These are phyloP conservation scores for Cyclocybe cylindracea DNA, from an alignment of 768 basidiomycete species.

Conservation along the genomic window DNA sequence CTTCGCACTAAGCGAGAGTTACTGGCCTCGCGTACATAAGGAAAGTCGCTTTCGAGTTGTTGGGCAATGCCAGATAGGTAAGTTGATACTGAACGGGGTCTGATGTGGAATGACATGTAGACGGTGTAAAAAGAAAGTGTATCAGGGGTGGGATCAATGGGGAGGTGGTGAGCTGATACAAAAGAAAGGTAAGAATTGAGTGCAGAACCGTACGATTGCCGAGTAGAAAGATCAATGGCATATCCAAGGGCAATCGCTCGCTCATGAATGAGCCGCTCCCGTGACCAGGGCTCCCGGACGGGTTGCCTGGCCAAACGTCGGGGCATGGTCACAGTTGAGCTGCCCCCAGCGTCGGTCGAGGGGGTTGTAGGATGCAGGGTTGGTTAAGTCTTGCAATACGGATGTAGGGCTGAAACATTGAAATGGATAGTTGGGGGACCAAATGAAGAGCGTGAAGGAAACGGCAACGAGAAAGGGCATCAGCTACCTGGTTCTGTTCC, in stretches of 20 bases:
- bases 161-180: constrained; percentile 24
- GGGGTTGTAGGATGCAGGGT: constrained; percentile 1
- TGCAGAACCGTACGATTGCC: constrained; percentile 26
- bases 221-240: constrained; percentile 20
- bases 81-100: constrained; percentile 30
- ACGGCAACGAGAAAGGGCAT: constrained; percentile 23
- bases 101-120: constrained; percentile 36
- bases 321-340: constrained; percentile 14
- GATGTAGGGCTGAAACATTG: neutral
- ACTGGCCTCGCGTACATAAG: constrained; percentile 24
- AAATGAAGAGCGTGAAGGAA: neutral
- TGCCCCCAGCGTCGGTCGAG: constrained; percentile 28
- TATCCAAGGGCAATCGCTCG: constrained; percentile 22
- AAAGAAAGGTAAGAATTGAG: constrained; percentile 36
- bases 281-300: constrained; percentile 29
- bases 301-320: constrained; percentile 30
- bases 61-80: constrained; percentile 45
- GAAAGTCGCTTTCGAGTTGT: constrained; percentile 34
- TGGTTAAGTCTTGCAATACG: neutral
- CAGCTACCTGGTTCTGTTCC: constrained; percentile 23
- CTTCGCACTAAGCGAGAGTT: constrained; percentile 22
- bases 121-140: constrained; percentile 35
- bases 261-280: constrained; percentile 29
- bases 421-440: too few relatives aligned
- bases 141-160: constrained; percentile 30